Evolutionary conservation across 129 eudicot genomes (phyloP).

Genomic region (Apium graveolens): DNA sequence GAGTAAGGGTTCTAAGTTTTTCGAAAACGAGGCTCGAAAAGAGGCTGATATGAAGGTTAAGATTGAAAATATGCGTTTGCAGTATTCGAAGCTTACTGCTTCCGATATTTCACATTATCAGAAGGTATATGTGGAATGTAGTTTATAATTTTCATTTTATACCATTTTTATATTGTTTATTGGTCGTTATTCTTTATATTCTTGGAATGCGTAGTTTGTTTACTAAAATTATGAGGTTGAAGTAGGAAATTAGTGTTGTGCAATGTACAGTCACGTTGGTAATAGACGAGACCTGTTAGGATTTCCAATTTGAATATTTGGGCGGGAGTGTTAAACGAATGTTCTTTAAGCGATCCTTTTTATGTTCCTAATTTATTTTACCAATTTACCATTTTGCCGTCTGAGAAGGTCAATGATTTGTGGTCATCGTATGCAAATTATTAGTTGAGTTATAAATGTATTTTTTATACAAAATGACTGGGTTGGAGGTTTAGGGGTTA

Average conservation of each 20-base stretch:
- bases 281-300: not conserved
- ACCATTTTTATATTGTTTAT: not conserved
- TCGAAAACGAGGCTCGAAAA: slow-evolving; percentile 75
- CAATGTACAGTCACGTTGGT: not conserved
- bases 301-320: not conserved
- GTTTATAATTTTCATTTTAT: not conserved
- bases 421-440: not conserved
- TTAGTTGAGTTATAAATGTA: not conserved
- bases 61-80: slow-evolving; percentile 63
- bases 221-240: not conserved
- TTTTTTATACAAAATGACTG: no score
- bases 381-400: no score
- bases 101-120: slow-evolving; percentile 53
- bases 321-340: not conserved
- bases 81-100: slow-evolving; percentile 49
- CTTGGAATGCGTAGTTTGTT: not conserved
- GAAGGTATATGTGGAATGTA: slow-evolving; percentile 32
- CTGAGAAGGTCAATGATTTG: no score
- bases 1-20: slow-evolving; percentile 97
- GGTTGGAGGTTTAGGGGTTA: not conserved
- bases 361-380: not conserved
- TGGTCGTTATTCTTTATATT: no score
- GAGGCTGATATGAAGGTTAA: slow-evolving; percentile 76
- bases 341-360: not conserved
- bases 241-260: not conserved